Evolutionary conservation across 441 rosid genomes (phyloP).

Genomic region (Gossypium schwendimanii): DNA sequence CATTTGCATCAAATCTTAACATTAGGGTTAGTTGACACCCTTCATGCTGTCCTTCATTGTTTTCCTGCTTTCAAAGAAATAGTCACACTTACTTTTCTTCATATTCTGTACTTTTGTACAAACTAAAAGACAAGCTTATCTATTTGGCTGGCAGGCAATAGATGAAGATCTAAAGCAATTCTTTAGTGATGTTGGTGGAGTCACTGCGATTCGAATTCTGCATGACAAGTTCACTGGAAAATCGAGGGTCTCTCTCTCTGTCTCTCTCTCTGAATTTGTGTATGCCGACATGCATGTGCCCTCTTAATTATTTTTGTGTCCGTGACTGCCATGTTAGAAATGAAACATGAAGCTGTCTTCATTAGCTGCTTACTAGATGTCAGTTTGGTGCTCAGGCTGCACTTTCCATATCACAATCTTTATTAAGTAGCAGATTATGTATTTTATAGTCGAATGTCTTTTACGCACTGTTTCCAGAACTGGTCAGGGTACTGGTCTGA

Average conservation of each 20-base stretch:
- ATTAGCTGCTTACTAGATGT: not conserved
- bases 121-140: conserved; percentile 6
- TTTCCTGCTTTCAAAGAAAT: not conserved
- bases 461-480: not conserved
- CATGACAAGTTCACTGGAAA: conserved; percentile 73
- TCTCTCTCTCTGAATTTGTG: not conserved
- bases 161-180: conserved; percentile 60
- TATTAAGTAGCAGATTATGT: not conserved
- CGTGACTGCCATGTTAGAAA: not conserved
- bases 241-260: conserved; percentile 59
- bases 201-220: conserved; percentile 64
- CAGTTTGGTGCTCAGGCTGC: conserved; percentile 1
- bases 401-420: not conserved
- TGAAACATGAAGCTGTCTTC: not conserved
- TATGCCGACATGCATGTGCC: not conserved
- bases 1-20: conserved; percentile 69
- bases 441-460: not conserved
- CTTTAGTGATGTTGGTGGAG: conserved; percentile 74
- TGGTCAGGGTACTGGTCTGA: too few species aligned
- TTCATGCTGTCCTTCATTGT: not conserved
- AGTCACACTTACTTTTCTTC: not conserved
- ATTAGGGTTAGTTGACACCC: conserved; percentile 41
- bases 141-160: conserved; percentile 43
- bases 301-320: not conserved
- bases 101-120: conserved; percentile 4